A percentile compares a stretch with the other conserved stretches of the same genome.
phyloP scores from a whole-genome alignment of 2,329 filamentous ascomycete species.

The Pyrenochaeta sp. region DNA sequence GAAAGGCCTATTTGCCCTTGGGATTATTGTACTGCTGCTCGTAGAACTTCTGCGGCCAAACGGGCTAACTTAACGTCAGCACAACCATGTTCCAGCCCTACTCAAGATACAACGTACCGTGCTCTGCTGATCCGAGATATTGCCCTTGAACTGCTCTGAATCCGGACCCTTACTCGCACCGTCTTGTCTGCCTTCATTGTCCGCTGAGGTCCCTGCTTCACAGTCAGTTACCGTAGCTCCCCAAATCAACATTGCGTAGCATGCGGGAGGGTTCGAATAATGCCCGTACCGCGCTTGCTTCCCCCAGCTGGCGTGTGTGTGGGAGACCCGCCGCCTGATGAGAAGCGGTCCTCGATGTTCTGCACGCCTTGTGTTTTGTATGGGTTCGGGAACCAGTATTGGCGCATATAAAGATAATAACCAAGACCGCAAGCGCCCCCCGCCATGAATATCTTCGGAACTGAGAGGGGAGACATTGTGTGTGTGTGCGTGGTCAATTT shows the following conservation, averaged over 20 bases:
- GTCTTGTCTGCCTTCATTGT: slow-evolving; percentile 35
- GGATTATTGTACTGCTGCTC: slow-evolving; percentile 42
- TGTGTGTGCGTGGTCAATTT: slow-evolving; percentile 1
- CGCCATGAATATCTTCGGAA: slow-evolving; percentile 50
- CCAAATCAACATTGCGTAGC: too few relatives aligned
- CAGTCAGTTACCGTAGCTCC: background rate
- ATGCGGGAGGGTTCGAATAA: background rate
- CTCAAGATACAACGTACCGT: slow-evolving; percentile 25
- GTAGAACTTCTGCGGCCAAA: slow-evolving; percentile 44
- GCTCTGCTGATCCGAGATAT: slow-evolving; percentile 35
- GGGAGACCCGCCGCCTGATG: slow-evolving; percentile 41
- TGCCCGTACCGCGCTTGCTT: slow-evolving; percentile 37
- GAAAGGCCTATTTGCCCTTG: slow-evolving; percentile 41
- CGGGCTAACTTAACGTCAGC: slow-evolving; percentile 19
- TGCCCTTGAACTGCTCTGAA: slow-evolving; percentile 37
- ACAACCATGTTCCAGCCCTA: background rate
- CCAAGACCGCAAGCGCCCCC: slow-evolving; percentile 44
- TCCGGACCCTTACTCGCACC: slow-evolving; percentile 37
- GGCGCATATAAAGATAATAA: slow-evolving; percentile 49
- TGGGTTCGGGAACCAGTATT: slow-evolving; percentile 50
- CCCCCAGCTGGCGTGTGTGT: slow-evolving; percentile 43
- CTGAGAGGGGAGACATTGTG: slow-evolving; percentile 42
- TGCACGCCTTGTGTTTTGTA: slow-evolving; percentile 47
- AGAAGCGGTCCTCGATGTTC: slow-evolving; percentile 47
- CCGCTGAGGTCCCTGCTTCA: slow-evolving; percentile 26